Conservation (phyloP, 2,329 filamentous ascomycete species). For the Colletotrichum higginsianum region DNA sequence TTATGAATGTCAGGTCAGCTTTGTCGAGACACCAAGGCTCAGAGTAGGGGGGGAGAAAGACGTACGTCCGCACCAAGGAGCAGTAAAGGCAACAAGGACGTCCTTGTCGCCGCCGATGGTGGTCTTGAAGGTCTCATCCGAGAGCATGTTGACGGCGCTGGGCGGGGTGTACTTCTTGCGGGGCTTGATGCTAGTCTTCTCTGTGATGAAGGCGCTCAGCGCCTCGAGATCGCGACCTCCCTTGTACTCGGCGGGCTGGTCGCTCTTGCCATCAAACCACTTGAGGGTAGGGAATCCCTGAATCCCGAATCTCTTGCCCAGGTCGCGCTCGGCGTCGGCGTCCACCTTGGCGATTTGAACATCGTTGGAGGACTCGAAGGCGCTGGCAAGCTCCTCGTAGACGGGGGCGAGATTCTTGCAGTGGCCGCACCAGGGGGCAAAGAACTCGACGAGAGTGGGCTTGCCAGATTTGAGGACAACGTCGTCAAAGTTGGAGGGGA, state of each 20-base stretch:
- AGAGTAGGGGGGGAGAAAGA: conserved; percentile 49
- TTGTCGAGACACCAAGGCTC: neutral
- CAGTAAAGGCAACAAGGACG: conserved; percentile 96
- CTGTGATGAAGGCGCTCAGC: conserved; percentile 82
- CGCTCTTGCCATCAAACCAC: conserved; percentile 96
- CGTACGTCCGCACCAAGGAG: conserved; percentile 98
- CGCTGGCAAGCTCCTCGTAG: conserved; percentile 89
- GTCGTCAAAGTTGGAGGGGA: conserved; percentile 91
- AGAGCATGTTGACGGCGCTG: conserved; percentile 85
- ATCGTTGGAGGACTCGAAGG: conserved; percentile 79
- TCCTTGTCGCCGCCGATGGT: conserved; percentile 88
- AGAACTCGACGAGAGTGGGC: conserved; percentile 97
- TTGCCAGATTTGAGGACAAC: conserved; percentile 93
- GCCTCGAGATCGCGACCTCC: conserved; percentile 91
- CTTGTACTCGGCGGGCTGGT: conserved; percentile 87
- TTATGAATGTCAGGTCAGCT: conserved; percentile 28
- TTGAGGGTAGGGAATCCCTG: conserved; percentile 98
- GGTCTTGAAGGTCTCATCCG: conserved; percentile 82
- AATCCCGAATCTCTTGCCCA: conserved; percentile 89
- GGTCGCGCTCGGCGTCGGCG: conserved; percentile 86
- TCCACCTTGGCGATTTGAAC: conserved; percentile 96
- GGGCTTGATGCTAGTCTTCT: conserved; percentile 88
- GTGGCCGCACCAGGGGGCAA: conserved; percentile 98
- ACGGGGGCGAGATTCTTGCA: conserved; percentile 97
- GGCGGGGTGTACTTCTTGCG: conserved; percentile 82